phyloP scores from a whole-genome alignment of 352 stramenopile species.

The Pythium aristosporum region DNA sequence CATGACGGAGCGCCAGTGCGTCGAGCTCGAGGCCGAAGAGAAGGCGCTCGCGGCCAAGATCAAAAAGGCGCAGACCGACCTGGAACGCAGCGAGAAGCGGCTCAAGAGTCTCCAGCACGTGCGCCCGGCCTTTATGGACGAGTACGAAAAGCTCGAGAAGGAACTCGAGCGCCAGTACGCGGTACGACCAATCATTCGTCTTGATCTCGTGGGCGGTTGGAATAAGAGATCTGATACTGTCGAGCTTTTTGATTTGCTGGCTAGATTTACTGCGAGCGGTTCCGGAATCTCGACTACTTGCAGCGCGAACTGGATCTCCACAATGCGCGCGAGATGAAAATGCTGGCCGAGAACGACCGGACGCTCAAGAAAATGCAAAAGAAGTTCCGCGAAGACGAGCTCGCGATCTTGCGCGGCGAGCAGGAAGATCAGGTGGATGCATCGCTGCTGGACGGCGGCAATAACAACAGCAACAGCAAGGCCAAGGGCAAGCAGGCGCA shows the following conservation, averaged over 20 bases:
- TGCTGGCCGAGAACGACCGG: slow-evolving; percentile 85
- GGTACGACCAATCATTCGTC: slow-evolving; percentile 24
- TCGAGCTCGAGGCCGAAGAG: slow-evolving; percentile 92
- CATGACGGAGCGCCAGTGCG: slow-evolving; percentile 84
- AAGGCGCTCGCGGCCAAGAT: slow-evolving; percentile 91
- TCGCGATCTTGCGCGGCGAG: slow-evolving; percentile 84
- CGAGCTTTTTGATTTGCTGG: not conserved
- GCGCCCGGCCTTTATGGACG: slow-evolving; percentile 95
- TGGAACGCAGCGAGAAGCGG: slow-evolving; percentile 94
- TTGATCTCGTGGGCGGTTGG: not conserved
- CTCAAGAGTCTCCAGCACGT: slow-evolving; percentile 92
- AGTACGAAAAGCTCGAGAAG: slow-evolving; percentile 97
- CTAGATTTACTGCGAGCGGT: slow-evolving; percentile 90
- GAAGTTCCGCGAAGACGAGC: slow-evolving; percentile 91
- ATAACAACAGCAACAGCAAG: slow-evolving; percentile 41
- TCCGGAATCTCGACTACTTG: slow-evolving; percentile 96
- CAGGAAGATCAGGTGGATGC: slow-evolving; percentile 80
- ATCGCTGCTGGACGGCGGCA: slow-evolving; percentile 43
- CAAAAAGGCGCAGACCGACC: slow-evolving; percentile 93
- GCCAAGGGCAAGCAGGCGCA: slow-evolving; percentile 24
- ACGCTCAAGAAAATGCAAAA: slow-evolving; percentile 93
- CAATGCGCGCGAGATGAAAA: slow-evolving; percentile 84
- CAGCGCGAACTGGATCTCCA: slow-evolving; percentile 92
- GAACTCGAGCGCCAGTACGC: slow-evolving; percentile 96
- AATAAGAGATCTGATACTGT: not conserved